These are phyloP conservation scores for Calonectria ilicicola DNA, from an alignment of 2,329 filamentous ascomycete genomes.

Conservation along the genomic window DNA sequence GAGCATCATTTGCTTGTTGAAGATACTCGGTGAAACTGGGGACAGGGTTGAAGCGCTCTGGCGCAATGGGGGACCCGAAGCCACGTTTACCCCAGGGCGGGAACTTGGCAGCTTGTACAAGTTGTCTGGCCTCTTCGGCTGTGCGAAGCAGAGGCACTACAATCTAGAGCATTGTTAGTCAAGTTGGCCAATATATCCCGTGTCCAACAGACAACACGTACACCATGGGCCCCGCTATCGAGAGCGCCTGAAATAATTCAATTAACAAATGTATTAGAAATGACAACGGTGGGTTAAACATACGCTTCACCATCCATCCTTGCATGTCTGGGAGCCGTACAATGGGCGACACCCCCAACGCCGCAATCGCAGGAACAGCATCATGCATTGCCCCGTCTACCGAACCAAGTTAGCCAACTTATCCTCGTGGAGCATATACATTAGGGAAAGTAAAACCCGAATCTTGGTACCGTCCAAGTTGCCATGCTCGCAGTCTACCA, in stretches of 20 bases:
- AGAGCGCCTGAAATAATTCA: constrained; percentile 53
- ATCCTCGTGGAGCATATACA: neutral
- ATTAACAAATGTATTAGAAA: neutral
- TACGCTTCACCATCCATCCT: constrained; percentile 60
- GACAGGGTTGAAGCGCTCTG: constrained; percentile 56
- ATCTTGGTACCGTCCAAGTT: constrained; percentile 57
- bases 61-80: constrained; percentile 62
- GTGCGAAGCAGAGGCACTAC: constrained; percentile 60
- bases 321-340: constrained; percentile 66
- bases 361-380: constrained; percentile 63
- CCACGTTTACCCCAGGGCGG: constrained; percentile 62
- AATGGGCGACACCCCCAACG: constrained; percentile 56
- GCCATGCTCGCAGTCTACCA: constrained; percentile 69
- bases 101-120: constrained; percentile 63
- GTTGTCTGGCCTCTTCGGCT: constrained; percentile 57
- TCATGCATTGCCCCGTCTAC: constrained; percentile 64
- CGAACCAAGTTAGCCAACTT: constrained; percentile 7
- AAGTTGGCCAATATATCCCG: constrained; percentile 20
- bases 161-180: constrained; percentile 47
- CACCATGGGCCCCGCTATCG: constrained; percentile 62
- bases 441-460: neutral
- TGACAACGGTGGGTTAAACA: neutral
- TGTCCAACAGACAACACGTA: constrained; percentile 45
- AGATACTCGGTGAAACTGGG: constrained; percentile 62
- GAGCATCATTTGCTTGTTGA: constrained; percentile 60